Conservation (phyloP, 768 basidiomycete genomes). For the Mycena crocata region DNA sequence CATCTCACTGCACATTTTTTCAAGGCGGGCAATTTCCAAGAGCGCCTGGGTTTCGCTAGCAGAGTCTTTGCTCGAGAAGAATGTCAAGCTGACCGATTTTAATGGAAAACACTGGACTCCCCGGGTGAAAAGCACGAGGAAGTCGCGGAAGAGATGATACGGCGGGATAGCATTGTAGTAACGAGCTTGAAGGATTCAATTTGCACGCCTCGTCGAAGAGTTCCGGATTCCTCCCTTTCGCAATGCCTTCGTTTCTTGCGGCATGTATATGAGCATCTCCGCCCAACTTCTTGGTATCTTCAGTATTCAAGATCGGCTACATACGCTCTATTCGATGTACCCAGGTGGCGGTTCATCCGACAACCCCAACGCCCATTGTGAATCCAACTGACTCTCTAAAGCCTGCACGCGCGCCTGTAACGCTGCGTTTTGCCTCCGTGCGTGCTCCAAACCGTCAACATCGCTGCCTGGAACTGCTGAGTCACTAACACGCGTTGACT, state of each 20-base stretch:
- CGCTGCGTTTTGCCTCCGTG: slow-evolving; percentile 18
- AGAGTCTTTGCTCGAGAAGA: neutral
- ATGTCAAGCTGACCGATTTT: neutral
- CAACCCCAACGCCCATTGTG: slow-evolving; percentile 18
- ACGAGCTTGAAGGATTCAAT: too few relatives aligned
- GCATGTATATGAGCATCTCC: too few relatives aligned
- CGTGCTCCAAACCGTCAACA: too few relatives aligned
- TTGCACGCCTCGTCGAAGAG: too few relatives aligned
- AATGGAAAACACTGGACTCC: slow-evolving; percentile 10
- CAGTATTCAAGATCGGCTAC: too few relatives aligned
- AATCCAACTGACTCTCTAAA: slow-evolving; percentile 16
- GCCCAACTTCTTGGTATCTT: too few relatives aligned
- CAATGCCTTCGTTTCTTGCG: too few relatives aligned
- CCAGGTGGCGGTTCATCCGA: slow-evolving; percentile 25
- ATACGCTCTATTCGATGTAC: slow-evolving; percentile 16
- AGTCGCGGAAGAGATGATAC: too few relatives aligned
- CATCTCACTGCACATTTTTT: neutral
- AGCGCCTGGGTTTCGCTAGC: neutral
- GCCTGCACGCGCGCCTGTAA: slow-evolving; percentile 12
- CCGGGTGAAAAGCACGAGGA: neutral
- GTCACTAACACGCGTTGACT: too few relatives aligned
- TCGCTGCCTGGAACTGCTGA: too few relatives aligned
- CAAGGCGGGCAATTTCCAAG: slow-evolving; percentile 5
- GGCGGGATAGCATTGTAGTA: too few relatives aligned
- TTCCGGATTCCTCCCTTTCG: too few relatives aligned